Evolutionary conservation across 2,329 filamentous ascomycete species (phyloP).

Genomic region (Colletotrichum sp.): DNA sequence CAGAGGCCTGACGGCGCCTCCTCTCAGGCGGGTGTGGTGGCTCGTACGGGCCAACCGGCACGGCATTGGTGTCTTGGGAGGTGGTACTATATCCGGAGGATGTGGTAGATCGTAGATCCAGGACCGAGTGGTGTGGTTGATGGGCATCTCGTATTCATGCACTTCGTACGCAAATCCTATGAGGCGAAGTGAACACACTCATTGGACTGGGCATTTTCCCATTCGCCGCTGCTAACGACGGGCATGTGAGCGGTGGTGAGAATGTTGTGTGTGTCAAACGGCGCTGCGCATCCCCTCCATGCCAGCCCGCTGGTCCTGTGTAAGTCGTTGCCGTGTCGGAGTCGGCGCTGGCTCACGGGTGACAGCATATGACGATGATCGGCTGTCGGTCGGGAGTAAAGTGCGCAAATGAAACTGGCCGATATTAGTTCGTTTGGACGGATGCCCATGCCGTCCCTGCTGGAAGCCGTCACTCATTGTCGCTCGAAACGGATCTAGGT

Average conservation of each 20-base stretch:
- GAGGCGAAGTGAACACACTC: background rate
- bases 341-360: background rate
- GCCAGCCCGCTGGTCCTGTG: background rate
- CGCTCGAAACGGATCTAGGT: background rate
- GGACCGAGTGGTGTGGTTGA: background rate
- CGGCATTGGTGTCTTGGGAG: conserved; percentile 1
- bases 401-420: background rate
- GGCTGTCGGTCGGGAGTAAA: background rate
- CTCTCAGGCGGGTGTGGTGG: background rate
- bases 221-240: background rate
- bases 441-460: background rate
- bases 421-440: background rate
- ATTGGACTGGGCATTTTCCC: background rate
- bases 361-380: background rate
- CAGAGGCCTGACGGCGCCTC: background rate
- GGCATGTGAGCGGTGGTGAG: background rate
- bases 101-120: conserved; percentile 12
- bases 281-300: background rate
- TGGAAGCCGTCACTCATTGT: background rate
- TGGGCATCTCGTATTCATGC: conserved; percentile 20
- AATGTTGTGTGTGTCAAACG: background rate
- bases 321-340: background rate
- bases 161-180: conserved; percentile 2
- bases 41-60: conserved; percentile 2
- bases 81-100: background rate